Evolutionary conservation across 129 eudicot genomes (phyloP), one percentile per base, ranked within the genome.

Genomic region (Silybum marianum): DNA sequence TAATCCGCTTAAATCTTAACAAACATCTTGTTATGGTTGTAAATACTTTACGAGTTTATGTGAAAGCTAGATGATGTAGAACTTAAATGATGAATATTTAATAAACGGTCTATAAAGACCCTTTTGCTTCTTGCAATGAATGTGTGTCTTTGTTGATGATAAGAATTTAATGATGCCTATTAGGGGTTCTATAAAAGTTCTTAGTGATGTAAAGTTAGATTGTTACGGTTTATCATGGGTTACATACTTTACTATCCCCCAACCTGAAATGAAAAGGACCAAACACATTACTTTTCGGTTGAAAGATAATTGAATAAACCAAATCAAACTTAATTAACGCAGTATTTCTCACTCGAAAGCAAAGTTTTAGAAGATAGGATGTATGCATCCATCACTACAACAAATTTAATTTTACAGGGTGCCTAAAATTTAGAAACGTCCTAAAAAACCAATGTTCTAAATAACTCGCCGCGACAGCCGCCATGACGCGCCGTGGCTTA

Each of bases 61-160:
- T 78, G 10, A 69, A 74, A 16, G 65, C n/a, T 40, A 69, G 34
- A 28, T 0, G 75, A 69, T 30, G 68, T 77, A 83, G 82, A 66
- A 77, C 78, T 32, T 71, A 63, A 40, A 76, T 60, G 42, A 22
- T 34, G 42, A 4, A 71, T 58, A 34, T 51, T 13, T 51, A 71
- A 71, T 80, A 80, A 68, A 58, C 39, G 22, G 22, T 54, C 63
- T 16, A 54, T 54, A 18, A 18, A 54, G 63, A 54, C 8, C 63
- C 63, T 54, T 54, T 54, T 54, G 21, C 8, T 54, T 51, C 63
- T 14, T 54, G 63, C 63, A 54, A 54, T 54, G 63, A 54, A 18
- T 18, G 63, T 16, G 63, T 2, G 22, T 18, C 63, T 54, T 54
- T 54, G 63, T 54, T 54, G 63, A 54, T 54, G 22, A 54, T 18